These are phyloP conservation scores for Acer yangbiense DNA, from an alignment of 345 rosid species.

Conservation along the genomic window DNA sequence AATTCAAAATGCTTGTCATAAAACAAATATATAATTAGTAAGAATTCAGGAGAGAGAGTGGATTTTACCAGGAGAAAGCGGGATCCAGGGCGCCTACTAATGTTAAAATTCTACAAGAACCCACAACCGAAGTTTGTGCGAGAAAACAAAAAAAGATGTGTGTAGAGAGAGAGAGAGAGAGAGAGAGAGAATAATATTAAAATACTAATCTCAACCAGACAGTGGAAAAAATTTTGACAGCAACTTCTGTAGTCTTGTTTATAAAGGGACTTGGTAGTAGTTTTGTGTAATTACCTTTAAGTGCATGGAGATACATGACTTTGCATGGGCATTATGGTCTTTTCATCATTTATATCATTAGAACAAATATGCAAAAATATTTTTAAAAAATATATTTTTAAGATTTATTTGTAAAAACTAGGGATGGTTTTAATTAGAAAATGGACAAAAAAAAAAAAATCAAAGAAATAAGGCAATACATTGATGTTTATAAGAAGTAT, in stretches of 20 bases:
- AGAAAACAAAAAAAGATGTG: background rate
- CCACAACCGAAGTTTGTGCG: constrained; percentile 22
- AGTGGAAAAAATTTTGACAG: constrained; percentile 11
- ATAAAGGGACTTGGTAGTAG: background rate
- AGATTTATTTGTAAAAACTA: background rate
- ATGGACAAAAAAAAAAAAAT: background rate
- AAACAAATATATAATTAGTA: background rate
- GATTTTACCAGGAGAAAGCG: constrained; percentile 23
- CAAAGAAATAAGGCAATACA: background rate
- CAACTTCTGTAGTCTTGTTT: background rate
- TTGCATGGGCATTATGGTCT: constrained; percentile 15
- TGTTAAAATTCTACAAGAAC: background rate
- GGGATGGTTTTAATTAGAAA: background rate
- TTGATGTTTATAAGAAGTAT: background rate
- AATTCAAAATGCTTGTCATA: background rate
- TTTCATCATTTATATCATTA: background rate
- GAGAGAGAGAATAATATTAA: background rate
- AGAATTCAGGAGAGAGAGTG: background rate
- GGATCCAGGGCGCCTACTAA: constrained; percentile 27
- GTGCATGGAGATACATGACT: background rate
- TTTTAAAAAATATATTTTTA: too few species aligned
- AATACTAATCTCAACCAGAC: background rate
- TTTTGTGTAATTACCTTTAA: background rate
- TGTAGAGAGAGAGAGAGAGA: background rate
- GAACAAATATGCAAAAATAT: too few species aligned